Evolutionary conservation across 768 basidiomycete species (phyloP).

Genomic region (Termitomyces heimii): DNA sequence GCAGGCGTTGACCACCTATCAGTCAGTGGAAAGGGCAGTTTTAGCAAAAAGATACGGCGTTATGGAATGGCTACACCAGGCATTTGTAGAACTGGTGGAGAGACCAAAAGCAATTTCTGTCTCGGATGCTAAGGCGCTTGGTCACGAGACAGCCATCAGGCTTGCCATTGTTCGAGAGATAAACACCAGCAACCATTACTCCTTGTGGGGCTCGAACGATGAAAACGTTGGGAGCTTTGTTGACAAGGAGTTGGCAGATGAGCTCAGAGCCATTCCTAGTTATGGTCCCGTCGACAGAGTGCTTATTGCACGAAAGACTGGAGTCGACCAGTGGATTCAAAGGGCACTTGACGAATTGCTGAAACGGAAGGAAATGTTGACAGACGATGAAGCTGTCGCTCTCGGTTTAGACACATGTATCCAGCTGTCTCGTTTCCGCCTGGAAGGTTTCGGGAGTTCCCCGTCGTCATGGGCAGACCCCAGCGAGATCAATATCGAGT

Average conservation of each 20-base stretch:
- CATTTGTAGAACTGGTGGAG: neutral
- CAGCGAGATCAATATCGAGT: neutral
- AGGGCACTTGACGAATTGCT: neutral
- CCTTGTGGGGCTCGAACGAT: neutral
- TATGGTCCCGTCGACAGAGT: neutral
- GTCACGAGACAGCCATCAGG: neutral
- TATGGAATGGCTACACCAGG: neutral
- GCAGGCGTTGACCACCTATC: neutral
- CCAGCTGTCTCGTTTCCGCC: neutral
- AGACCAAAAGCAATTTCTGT: neutral
- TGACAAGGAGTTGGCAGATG: neutral
- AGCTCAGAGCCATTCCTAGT: neutral
- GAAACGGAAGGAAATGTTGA: neutral
- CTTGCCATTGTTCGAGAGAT: neutral
- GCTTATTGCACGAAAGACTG: neutral
- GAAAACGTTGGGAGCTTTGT: neutral
- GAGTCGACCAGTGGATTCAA: neutral
- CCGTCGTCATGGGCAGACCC: neutral
- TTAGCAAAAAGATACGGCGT: neutral
- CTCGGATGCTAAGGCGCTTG: neutral
- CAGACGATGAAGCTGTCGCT: neutral
- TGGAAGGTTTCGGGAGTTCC: neutral
- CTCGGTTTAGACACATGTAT: neutral
- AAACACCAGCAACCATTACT: neutral
- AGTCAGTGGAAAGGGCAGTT: neutral